Evolutionary conservation across 1,284 basidiomycete species (phyloP).

Genomic region (Heterobasidion parviporum): DNA sequence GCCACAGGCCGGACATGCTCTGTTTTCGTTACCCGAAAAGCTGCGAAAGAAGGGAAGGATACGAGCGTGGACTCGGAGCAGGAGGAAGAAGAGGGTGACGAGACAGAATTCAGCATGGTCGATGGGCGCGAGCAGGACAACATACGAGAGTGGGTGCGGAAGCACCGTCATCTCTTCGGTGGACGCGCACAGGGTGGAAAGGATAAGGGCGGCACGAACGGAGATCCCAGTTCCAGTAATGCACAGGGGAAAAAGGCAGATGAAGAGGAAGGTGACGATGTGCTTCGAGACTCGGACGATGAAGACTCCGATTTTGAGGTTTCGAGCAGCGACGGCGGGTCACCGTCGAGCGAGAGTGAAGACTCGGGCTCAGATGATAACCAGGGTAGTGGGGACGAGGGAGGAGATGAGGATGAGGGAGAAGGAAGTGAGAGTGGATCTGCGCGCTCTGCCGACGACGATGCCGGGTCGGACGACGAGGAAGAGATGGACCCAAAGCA

Average conservation of each 20-base stretch:
- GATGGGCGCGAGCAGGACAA: constrained; percentile 61
- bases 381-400: constrained; percentile 17
- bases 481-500: constrained; percentile 40
- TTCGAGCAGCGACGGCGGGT: constrained; percentile 21
- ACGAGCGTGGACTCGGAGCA: constrained; percentile 19
- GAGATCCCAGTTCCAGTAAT: constrained; percentile 1
- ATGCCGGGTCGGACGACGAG: constrained; percentile 19
- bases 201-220: not conserved
- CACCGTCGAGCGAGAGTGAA: constrained; percentile 13
- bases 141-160: constrained; percentile 56
- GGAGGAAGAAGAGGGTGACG: constrained; percentile 33
- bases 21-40: constrained; percentile 22
- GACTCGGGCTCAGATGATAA: constrained; percentile 9
- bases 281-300: constrained; percentile 36
- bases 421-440: constrained; percentile 13
- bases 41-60: constrained; percentile 18
- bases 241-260: not conserved
- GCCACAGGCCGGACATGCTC: constrained; percentile 63
- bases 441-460: constrained; percentile 16
- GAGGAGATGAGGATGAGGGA: constrained; percentile 17
- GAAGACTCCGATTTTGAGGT: constrained; percentile 42
- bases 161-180: constrained; percentile 49
- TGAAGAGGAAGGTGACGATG: constrained; percentile 7
- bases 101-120: constrained; percentile 62
- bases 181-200: constrained; percentile 11